Evolutionary conservation across 257 asterid genomes (phyloP).

Genomic region (Striga asiatica): DNA sequence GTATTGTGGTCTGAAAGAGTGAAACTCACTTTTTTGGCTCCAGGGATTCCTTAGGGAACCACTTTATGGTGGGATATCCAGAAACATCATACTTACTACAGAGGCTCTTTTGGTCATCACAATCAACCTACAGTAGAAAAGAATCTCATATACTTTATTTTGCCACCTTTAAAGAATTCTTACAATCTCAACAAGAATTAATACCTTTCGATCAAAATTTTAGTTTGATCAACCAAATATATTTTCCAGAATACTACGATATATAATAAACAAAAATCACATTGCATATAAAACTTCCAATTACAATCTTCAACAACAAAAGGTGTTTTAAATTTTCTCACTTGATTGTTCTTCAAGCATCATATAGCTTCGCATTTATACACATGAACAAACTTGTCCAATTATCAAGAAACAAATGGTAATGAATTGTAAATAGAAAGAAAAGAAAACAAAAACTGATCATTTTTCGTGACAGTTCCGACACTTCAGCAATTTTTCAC

Average conservation of each 20-base stretch:
- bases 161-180: neutral
- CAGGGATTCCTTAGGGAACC: constrained; percentile 93
- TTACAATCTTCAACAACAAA: no score
- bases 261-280: neutral
- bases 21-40: constrained; percentile 79
- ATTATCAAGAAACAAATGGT: neutral
- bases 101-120: constrained; percentile 80
- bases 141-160: constrained; percentile 1
- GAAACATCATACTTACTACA: constrained; percentile 80
- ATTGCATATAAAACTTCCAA: no score
- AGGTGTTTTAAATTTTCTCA: no score
- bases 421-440: neutral
- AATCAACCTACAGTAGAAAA: constrained; percentile 59
- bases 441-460: no score
- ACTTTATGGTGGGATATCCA: constrained; percentile 91
- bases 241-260: neutral
- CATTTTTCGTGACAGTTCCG: neutral
- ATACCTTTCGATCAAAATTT: neutral
- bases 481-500: neutral
- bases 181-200: constrained; percentile 3
- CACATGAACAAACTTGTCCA: neutral
- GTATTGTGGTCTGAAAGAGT: neutral
- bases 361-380: neutral
- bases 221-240: neutral
- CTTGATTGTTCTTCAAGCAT: neutral